These are phyloP conservation scores for Lachnellula occidentalis DNA, from an alignment of 2,329 filamentous ascomycete species.

Conservation along the genomic window DNA sequence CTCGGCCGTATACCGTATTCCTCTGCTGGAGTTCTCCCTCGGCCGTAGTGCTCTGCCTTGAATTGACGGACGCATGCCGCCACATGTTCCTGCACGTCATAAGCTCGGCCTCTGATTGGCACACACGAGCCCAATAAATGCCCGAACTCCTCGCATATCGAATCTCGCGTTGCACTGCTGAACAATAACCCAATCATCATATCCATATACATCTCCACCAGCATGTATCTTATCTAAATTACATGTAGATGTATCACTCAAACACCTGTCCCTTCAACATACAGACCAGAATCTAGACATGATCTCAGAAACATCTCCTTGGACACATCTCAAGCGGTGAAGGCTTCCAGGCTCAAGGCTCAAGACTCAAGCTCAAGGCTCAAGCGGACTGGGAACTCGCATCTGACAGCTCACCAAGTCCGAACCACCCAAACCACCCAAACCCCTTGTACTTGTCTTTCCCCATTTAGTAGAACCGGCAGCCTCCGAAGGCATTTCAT, in stretches of 20 bases:
- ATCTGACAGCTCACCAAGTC: slow-evolving; percentile 9
- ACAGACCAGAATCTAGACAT: no score
- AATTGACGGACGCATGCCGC: neutral
- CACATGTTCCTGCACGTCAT: neutral
- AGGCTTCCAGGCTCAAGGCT: neutral
- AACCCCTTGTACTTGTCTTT: neutral
- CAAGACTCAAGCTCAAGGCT: neutral
- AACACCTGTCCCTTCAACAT: no score
- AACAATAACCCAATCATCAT: neutral
- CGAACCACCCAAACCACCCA: neutral
- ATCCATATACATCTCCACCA: no score
- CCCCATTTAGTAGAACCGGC: neutral
- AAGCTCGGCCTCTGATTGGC: neutral
- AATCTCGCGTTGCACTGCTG: neutral
- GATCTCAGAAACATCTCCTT: no score
- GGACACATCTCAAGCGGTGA: no score
- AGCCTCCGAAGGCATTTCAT: neutral
- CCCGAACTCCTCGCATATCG: neutral
- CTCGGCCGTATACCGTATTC: no score
- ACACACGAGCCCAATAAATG: neutral
- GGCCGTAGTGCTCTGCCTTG: neutral
- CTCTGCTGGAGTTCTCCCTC: no score
- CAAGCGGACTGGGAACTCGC: slow-evolving; percentile 1
- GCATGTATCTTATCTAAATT: no score
- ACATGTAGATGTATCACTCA: no score